Base-by-base conservation (phyloP, 192 early-diverging fungal species). In the Chytriomyces confervae region DNA sequence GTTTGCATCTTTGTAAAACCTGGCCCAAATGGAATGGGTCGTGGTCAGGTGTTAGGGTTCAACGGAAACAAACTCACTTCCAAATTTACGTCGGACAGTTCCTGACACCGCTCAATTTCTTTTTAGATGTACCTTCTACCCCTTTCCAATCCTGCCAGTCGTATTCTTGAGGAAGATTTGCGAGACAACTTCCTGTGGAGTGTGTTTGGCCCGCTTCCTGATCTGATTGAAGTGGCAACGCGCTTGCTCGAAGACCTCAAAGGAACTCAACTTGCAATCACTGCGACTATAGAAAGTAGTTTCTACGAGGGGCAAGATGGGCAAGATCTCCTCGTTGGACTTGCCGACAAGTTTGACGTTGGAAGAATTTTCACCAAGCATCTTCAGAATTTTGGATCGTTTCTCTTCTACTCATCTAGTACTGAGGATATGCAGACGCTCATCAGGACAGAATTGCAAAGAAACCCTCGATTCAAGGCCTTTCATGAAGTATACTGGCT, bases 141-240 rank as follows among this genome's bases (percentile, higher is more conserved):
- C 36, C 36, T 36, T 36, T 36, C 36, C 36, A 36, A 36, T 57
- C 16, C 53, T 57, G 13, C 53, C 53, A 57, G 16, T 3, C 0
- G 53, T 57, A 57, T 57, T 20, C 53, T 57, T 20, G 53, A 57
- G 16, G 53, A 57, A 57, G 16, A 57, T n/a, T 13, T 57, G 53
- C 53, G 53, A n/a, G 13, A 57, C 53, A 57, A 72, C 20, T 72
- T 72, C 24, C 18, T 72, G 7, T 72, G 20, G n/a, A 27, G 5
- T 18, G 69, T 72, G 20, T 72, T 72, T 72, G 69, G 69, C 10
- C 69, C 69, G 11, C 18, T 72, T 8, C 29, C 48, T 16, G 69
- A 72, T 24, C 13, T 72, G 20, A 51, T 72, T 27, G 45, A 20
- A 51, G 50, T 61, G 27, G 20, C 10, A 23, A 13, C 18, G 7